Evolutionary conservation across 345 rosid species (phyloP).

Genomic region (Acer saccharum): DNA sequence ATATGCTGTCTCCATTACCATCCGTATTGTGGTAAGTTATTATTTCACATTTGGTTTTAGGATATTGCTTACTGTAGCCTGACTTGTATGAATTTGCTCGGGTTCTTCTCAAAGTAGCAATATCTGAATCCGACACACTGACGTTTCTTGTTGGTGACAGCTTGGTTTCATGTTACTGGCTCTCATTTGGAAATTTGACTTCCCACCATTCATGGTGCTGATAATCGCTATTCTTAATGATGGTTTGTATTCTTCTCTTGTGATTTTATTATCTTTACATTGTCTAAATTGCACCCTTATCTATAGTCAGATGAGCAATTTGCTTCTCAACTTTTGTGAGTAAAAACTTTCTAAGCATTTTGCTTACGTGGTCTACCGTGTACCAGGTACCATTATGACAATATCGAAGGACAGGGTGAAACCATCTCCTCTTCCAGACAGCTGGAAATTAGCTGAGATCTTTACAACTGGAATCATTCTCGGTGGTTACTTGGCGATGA

Average conservation of each 20-base stretch:
- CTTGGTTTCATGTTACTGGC: conserved; percentile 70
- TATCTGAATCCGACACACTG: neutral
- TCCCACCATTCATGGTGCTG: conserved; percentile 73
- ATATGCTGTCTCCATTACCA: conserved; percentile 87
- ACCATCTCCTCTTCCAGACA: conserved; percentile 64
- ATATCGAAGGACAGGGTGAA: conserved; percentile 66
- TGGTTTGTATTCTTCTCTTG: conserved; percentile 33
- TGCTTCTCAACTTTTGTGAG: neutral
- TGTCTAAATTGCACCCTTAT: neutral
- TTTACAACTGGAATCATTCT: conserved; percentile 60
- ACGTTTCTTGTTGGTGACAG: conserved; percentile 31
- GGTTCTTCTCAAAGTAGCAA: conserved; percentile 14
- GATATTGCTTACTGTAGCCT: neutral
- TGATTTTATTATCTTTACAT: neutral
- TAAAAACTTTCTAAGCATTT: neutral
- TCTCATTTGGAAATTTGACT: conserved; percentile 68
- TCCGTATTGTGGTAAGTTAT: conserved; percentile 78
- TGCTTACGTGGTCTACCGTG: neutral
- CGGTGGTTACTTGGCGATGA: conserved; percentile 63
- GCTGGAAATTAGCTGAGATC: conserved; percentile 64
- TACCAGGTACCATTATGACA: conserved; percentile 62
- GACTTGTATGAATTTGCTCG: neutral
- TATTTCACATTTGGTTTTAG: neutral
- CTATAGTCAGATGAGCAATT: neutral
- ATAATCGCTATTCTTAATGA: conserved; percentile 63